Evolutionary conservation across 208 protist genomes (phyloP).

Genomic region (Acanthamoeba culbertsoni): DNA sequence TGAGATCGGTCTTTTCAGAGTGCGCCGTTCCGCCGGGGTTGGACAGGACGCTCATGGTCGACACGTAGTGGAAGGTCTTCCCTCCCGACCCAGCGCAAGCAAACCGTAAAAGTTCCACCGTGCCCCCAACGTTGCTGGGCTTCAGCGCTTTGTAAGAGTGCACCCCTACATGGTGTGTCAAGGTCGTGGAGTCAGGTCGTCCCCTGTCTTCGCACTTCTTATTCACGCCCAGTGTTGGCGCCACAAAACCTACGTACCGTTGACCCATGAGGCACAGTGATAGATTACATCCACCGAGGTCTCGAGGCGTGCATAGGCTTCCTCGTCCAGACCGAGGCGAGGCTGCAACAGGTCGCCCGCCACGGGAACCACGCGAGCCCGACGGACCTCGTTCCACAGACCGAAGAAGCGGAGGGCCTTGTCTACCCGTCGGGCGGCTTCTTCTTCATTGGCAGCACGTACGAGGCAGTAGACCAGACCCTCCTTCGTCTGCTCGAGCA

Average conservation of each 20-base stretch:
- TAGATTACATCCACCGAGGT: not conserved
- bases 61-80: not conserved
- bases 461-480: slow-evolving; percentile 2
- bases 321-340: not conserved
- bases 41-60: slow-evolving; percentile 21
- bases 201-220: no score
- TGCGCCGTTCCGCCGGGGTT: not conserved
- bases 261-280: not conserved
- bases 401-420: not conserved
- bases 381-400: not conserved
- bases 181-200: no score
- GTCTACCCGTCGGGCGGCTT: not conserved
- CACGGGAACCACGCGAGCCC: not conserved
- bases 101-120: not conserved
- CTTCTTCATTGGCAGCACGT: not conserved
- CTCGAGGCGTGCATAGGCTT: not conserved
- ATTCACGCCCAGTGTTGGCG: no score
- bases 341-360: slow-evolving; percentile 19
- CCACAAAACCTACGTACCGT: no score
- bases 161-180: not conserved
- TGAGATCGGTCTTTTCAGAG: not conserved
- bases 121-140: slow-evolving; percentile 8
- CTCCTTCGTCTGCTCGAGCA: not conserved
- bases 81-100: not conserved
- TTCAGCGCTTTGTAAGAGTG: slow-evolving; percentile 34